phyloP scores from a whole-genome alignment of 805 yeast species.

The Alloascoidea hylecoeti region DNA sequence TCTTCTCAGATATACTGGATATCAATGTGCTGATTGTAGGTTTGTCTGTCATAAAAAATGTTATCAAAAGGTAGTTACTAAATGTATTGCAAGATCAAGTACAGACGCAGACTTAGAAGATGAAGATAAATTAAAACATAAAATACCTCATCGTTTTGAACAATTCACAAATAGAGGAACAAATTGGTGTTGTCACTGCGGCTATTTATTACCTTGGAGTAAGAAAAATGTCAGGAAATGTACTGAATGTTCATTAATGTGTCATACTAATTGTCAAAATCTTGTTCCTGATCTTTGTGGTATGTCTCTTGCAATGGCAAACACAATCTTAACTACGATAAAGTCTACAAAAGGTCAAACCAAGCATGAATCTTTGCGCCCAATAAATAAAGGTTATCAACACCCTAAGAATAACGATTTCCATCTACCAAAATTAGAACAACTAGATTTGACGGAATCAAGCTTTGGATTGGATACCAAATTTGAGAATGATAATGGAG shows the following conservation, averaged over 20 bases:
- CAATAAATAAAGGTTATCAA: not conserved
- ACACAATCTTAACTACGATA: constrained; percentile 57
- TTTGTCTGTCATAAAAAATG: constrained; percentile 48
- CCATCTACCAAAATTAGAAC: too few species aligned
- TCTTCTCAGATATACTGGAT: constrained; percentile 49
- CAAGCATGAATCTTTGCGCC: constrained; percentile 16
- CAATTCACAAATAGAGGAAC: constrained; percentile 69
- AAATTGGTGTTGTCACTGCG: constrained; percentile 89
- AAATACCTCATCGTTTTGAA: constrained; percentile 76
- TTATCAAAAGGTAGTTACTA: constrained; percentile 44
- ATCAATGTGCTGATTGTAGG: constrained; percentile 47
- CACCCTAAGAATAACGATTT: not conserved
- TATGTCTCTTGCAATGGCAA: constrained; percentile 79
- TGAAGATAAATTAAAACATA: constrained; percentile 51
- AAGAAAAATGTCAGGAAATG: constrained; percentile 69
- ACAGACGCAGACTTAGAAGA: constrained; percentile 36
- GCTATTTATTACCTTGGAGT: constrained; percentile 78
- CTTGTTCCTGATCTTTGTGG: constrained; percentile 85
- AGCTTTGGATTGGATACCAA: constrained; percentile 1
- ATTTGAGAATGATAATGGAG: not conserved
- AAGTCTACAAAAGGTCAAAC: too few species aligned
- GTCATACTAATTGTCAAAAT: constrained; percentile 72
- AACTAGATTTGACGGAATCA: too few species aligned
- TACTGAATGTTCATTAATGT: constrained; percentile 57
- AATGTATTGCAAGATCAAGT: constrained; percentile 43